phyloP scores from a whole-genome alignment of 2,329 filamentous ascomycete species.

The Pseudomassariella vexata region DNA sequence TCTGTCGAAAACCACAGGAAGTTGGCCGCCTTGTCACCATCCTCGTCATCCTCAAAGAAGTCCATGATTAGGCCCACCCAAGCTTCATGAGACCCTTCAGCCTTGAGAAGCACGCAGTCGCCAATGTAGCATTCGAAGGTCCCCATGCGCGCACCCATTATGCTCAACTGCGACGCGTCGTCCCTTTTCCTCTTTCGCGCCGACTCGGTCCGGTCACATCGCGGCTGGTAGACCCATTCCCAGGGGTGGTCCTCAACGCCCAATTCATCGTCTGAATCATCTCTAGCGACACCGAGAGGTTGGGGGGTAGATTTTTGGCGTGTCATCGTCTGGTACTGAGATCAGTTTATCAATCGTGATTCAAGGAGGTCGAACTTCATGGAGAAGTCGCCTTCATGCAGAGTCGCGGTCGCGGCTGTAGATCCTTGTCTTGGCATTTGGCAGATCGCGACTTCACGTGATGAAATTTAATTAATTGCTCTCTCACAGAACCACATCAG shows the following conservation, averaged over 20 bases:
- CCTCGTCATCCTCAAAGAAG: conserved; percentile 69
- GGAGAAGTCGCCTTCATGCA: too few species aligned
- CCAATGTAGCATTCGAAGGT: conserved; percentile 74
- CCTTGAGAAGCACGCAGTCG: conserved; percentile 81
- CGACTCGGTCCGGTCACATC: conserved; percentile 4
- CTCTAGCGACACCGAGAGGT: conserved; percentile 59
- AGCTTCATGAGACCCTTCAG: conserved; percentile 77
- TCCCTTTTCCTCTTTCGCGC: conserved; percentile 30
- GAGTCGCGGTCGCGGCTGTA: too few species aligned
- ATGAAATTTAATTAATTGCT: too few species aligned
- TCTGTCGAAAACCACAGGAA: conserved; percentile 97
- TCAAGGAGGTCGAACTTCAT: too few species aligned
- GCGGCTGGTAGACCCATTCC: conserved; percentile 70
- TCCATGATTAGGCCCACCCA: conserved; percentile 89
- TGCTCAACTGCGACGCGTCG: conserved; percentile 39
- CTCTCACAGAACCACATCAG: too few species aligned
- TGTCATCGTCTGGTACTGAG: too few species aligned
- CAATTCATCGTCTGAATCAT: conserved; percentile 86
- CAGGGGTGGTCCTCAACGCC: conserved; percentile 66
- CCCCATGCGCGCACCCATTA: conserved; percentile 79
- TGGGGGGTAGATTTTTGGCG: conserved; percentile 14
- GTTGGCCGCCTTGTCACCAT: conserved; percentile 72
- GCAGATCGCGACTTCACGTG: too few species aligned
- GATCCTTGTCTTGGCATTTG: too few species aligned
- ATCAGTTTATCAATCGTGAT: too few species aligned